These are phyloP conservation scores for Phaeosphaeria sp. DNA, from an alignment of 2,329 filamentous ascomycete species.

Conservation along the genomic window DNA sequence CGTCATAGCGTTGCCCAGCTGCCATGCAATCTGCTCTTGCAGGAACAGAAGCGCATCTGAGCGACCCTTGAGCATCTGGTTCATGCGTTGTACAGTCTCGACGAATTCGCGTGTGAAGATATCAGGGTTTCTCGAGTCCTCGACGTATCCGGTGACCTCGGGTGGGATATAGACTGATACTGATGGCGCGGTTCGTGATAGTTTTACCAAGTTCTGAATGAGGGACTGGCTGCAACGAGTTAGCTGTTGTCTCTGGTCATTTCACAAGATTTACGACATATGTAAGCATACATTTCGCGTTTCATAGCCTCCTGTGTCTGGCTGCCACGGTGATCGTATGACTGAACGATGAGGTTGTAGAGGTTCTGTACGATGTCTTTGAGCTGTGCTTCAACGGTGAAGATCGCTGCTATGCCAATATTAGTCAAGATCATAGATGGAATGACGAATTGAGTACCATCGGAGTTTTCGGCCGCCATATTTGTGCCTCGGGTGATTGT, in stretches of 20 bases:
- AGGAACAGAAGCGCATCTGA: conserved; percentile 65
- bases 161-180: conserved; percentile 63
- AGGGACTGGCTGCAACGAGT: conserved; percentile 54
- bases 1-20: conserved; percentile 65
- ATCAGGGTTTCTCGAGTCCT: conserved; percentile 68
- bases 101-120: conserved; percentile 72
- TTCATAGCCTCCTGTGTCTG: conserved; percentile 65
- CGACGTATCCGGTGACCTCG: conserved; percentile 69
- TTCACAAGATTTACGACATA: not conserved
- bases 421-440: conserved; percentile 1
- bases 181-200: conserved; percentile 58
- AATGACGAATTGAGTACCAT: conserved; percentile 2
- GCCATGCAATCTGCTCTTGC: conserved; percentile 64
- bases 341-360: conserved; percentile 65
- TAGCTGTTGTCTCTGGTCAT: not conserved
- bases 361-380: conserved; percentile 69
- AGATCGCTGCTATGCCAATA: conserved; percentile 16
- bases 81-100: conserved; percentile 67
- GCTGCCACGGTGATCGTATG: conserved; percentile 65
- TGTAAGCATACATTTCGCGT: conserved; percentile 59
- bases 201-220: conserved; percentile 60
- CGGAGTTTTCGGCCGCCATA: conserved; percentile 14
- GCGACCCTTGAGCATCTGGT: conserved; percentile 68
- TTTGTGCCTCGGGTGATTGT: not conserved
- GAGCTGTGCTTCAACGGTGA: conserved; percentile 56